Evolutionary conservation across 78 protist species (phyloP), one percentile per base, ranked within the genome.

Genomic region (Chrysochromulina tobinii): DNA sequence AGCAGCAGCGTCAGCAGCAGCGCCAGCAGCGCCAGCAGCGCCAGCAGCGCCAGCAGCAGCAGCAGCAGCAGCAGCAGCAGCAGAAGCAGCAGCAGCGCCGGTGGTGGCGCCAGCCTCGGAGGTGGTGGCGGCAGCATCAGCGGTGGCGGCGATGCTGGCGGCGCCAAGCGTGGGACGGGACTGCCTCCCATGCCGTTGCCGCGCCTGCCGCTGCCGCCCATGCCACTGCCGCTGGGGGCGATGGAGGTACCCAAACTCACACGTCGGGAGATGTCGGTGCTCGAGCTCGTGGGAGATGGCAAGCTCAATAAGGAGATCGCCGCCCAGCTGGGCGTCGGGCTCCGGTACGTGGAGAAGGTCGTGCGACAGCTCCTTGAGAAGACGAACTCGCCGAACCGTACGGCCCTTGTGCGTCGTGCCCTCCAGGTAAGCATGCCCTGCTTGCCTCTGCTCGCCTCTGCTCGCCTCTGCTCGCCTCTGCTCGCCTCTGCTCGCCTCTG

Each of bases 241-340:
- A 4, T 4, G 57, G 8, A 1, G 54, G 4, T 15, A 6, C 58
- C 25, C 11, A 6, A 11, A 18, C 84, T 75, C n/a, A 51, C 84
- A 27, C 12, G 3, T 3, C 84, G 84, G 11, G 84, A 75, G 57
- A 57, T 8, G 23, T 4, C 6, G 11, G 84, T 75, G 58, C 84
- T 75, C 38, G 53, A 51, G 59, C 84, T 75, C 23, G 84, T 75
- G 21, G 55, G 53, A 27, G 25, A 50, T 23, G 84, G 84, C n/a
- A 50, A 1, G 58, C 55, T 75, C 48, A 75, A 75, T n/a, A 75
- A 75, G 58, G 84, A 75, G 57, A 75, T 75, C 58, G 84, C 84
- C 38, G 6, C 4, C 11, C n/a, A 1, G n/a, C 84, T 75, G 14
- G 57, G 55, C 58, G 55, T 75, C 84, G 1, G 20, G 38, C 2